Conservation (phyloP, 371 early-diverging fungal genomes). For the Apophysomyces sp. region DNA sequence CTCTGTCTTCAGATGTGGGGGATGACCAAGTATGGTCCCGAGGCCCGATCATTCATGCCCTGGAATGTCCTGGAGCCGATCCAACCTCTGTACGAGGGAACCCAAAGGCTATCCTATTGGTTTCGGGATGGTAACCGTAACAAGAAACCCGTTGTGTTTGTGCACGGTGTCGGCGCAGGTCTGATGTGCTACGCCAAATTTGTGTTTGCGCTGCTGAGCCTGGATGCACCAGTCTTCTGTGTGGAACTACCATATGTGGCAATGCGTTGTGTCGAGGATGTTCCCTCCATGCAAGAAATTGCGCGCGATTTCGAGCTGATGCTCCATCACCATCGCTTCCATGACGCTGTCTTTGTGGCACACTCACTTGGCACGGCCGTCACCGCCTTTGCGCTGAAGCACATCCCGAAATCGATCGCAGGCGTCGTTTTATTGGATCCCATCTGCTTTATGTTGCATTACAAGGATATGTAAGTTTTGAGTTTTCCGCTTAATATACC, state of each 20-base stretch:
- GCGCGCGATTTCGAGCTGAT: constrained; percentile 61
- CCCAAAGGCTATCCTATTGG: constrained; percentile 52
- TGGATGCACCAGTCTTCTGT: constrained; percentile 62
- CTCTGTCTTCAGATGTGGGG: constrained; percentile 32
- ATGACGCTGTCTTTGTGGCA: constrained; percentile 63
- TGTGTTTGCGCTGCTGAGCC: constrained; percentile 34
- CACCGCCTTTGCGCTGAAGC: constrained; percentile 50
- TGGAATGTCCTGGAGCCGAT: constrained; percentile 24
- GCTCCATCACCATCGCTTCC: constrained; percentile 52
- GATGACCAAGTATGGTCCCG: constrained; percentile 33
- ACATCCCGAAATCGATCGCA: constrained; percentile 41
- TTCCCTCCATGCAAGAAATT: constrained; percentile 62
- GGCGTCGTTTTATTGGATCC: constrained; percentile 65
- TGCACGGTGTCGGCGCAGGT: constrained; percentile 75
- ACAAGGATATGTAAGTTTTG: constrained; percentile 49
- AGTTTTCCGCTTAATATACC: not conserved
- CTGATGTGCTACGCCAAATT: constrained; percentile 58
- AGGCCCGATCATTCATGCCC: constrained; percentile 29
- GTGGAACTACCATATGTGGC: constrained; percentile 72
- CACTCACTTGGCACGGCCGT: constrained; percentile 73
- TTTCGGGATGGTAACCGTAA: constrained; percentile 42
- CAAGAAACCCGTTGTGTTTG: constrained; percentile 64
- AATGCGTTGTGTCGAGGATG: constrained; percentile 62
- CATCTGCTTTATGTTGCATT: constrained; percentile 69
- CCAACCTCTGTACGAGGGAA: constrained; percentile 1